Evolutionary conservation across 441 rosid species (phyloP).

Genomic region (Bruguiera hainesii): DNA sequence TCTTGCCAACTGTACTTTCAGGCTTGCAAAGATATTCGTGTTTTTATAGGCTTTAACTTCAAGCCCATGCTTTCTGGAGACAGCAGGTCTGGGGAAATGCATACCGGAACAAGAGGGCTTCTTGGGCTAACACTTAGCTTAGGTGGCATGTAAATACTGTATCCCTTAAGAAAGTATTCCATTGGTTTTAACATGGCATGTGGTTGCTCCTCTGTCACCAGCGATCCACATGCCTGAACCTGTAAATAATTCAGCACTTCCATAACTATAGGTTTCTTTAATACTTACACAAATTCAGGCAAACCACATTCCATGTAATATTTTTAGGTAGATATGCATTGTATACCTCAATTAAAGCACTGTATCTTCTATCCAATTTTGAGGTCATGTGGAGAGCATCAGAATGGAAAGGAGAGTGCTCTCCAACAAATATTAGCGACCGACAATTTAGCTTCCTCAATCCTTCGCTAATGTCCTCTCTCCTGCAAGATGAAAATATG

Average conservation of each 20-base stretch:
- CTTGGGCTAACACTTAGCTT: conserved; percentile 73
- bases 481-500: conserved; percentile 42
- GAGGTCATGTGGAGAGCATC: conserved; percentile 95
- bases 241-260: conserved; percentile 23
- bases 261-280: not conserved
- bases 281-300: not conserved
- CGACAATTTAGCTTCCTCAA: conserved; percentile 75
- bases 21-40: conserved; percentile 37
- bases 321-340: not conserved
- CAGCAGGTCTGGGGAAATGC: conserved; percentile 89
- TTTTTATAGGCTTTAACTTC: conserved; percentile 91
- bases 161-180: conserved; percentile 89
- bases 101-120: conserved; percentile 75
- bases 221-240: conserved; percentile 95
- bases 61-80: conserved; percentile 99
- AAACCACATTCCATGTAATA: conserved; percentile 3
- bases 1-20: conserved; percentile 18
- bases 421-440: conserved; percentile 83
- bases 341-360: conserved; percentile 90
- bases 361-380: conserved; percentile 73
- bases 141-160: conserved; percentile 63
- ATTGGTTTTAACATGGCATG: conserved; percentile 94
- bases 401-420: conserved; percentile 70
- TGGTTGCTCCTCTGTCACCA: conserved; percentile 98
- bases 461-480: conserved; percentile 74